Base-by-base conservation (phyloP, 208 protist genomes). In the Leishmania arabica region DNA sequence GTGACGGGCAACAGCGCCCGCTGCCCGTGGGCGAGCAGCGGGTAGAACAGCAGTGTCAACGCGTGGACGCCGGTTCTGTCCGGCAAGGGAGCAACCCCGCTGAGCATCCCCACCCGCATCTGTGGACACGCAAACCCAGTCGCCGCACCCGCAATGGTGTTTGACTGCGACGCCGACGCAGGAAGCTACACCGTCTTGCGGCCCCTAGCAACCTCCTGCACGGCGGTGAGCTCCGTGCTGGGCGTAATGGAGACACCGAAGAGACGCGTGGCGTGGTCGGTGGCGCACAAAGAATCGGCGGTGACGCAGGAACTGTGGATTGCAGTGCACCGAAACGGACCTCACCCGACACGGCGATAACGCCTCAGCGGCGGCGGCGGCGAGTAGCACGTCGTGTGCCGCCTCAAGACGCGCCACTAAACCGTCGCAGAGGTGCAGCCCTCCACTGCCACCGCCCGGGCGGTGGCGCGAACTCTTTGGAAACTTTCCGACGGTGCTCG, bases 191-290 rank as follows among this genome's bases (percentile, higher is more conserved):
- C 80, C 34, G 83, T 66, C 64, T 66, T 82, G 17, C 66, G 89
- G 37, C 88, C 88, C 31, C 86, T 91, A 60, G 58, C 83, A 73
- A 66, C 80, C 31, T 86, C 88, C 31, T 91, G 85, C 79, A 37
- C 34, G 31, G 79, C 31, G 42, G 79, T 85, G 45, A 64, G 60
- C 64, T 49, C 58, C 7, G 65, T 79, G 54, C 74, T 90, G 47
- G 37, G 27, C 42, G 11, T 71, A 51, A 85, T 90, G 72, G 76
- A 78, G 69, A 90, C 87, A 11, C 62, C 72, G 13, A 88, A 84
- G 77, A 56, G 84, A 66, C 17, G 54, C 58, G 78, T 87, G 9
- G 58, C 78, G 13, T 90, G 83, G 86, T 75, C 78, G 71, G 75
- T 2, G 37, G 37, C 37, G 37, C 37, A 83, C 56, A 79, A 70